These are phyloP conservation scores for Suillus luteus DNA, from an alignment of 768 basidiomycete genomes.

Conservation along the genomic window DNA sequence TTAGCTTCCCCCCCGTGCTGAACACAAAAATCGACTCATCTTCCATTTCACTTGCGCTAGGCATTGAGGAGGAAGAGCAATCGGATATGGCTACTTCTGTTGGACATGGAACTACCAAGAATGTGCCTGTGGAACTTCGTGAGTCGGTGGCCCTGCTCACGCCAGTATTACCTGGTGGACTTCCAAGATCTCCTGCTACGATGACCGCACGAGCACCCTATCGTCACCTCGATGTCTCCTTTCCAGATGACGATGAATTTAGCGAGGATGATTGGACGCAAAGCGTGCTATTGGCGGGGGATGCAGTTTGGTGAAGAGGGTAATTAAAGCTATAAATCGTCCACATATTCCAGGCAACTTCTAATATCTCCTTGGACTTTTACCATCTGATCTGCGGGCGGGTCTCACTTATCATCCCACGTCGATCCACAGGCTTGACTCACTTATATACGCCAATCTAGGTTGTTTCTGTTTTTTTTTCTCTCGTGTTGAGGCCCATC, in stretches of 20 bases:
- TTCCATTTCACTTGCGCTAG: slow-evolving; percentile 41
- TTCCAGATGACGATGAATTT: slow-evolving; percentile 40
- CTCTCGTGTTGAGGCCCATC: slow-evolving; percentile 4
- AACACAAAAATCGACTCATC: slow-evolving; percentile 65
- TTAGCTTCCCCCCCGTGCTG: slow-evolving; percentile 55
- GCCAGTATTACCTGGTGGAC: slow-evolving; percentile 21
- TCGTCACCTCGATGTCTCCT: slow-evolving; percentile 29
- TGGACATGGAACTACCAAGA: slow-evolving; percentile 16
- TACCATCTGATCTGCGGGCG: slow-evolving; percentile 33
- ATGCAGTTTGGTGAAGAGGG: slow-evolving; percentile 35
- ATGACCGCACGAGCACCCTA: slow-evolving; percentile 25
- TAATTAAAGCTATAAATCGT: slow-evolving; percentile 1
- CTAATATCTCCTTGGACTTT: slow-evolving; percentile 16
- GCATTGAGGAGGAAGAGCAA: slow-evolving; percentile 33
- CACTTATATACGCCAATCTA: slow-evolving; percentile 11
- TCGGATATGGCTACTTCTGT: slow-evolving; percentile 19
- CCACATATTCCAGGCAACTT: slow-evolving; percentile 14
- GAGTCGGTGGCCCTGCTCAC: slow-evolving; percentile 21
- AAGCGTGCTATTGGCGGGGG: slow-evolving; percentile 69
- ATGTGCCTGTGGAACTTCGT: slow-evolving; percentile 17
- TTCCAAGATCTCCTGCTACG: slow-evolving; percentile 29
- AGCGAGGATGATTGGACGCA: slow-evolving; percentile 70
- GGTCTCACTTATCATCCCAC: slow-evolving; percentile 22
- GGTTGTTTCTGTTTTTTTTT: neutral
- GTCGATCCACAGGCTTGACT: slow-evolving; percentile 13